phyloP scores from a whole-genome alignment of 129 eudicot genomes.

The Chrysanthemum lavandulifolium region DNA sequence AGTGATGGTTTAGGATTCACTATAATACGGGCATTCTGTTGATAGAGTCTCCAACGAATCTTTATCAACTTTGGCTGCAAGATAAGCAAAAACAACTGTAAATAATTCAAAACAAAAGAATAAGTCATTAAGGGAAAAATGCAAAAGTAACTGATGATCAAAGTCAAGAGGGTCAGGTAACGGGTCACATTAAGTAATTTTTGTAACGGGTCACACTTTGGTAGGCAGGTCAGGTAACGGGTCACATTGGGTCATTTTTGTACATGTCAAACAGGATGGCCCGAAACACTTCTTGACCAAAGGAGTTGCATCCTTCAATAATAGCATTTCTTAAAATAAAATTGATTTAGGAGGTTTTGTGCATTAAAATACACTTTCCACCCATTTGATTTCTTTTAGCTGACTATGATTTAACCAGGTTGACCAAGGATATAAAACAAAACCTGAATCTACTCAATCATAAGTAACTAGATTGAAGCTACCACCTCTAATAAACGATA shows the following conservation, averaged over 20 bases:
- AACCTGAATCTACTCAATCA: neutral
- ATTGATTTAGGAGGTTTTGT: neutral
- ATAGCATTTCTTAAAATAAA: too few relatives aligned
- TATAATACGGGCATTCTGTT: conserved; percentile 68
- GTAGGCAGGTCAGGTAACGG: too few relatives aligned
- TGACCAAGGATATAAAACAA: conserved; percentile 1
- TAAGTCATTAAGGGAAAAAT: neutral
- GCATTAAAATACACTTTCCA: neutral
- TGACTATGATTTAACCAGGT: neutral
- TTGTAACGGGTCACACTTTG: too few relatives aligned
- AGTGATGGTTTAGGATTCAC: conserved; percentile 82
- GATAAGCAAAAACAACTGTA: neutral
- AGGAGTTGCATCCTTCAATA: too few relatives aligned
- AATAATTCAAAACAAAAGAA: conserved; percentile 10
- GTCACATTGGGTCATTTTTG: too few relatives aligned
- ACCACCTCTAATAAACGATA: neutral
- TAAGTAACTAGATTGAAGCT: neutral
- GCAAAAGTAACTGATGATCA: neutral
- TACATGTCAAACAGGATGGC: too few relatives aligned
- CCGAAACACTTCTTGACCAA: too few relatives aligned
- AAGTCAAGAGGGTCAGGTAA: neutral
- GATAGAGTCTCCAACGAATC: conserved; percentile 62
- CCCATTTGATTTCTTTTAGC: neutral
- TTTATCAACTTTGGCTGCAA: conserved; percentile 85
- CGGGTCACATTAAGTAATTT: neutral